These are phyloP conservation scores for Aureoboletus auriporus DNA, from an alignment of 768 basidiomycete species.

Conservation along the genomic window DNA sequence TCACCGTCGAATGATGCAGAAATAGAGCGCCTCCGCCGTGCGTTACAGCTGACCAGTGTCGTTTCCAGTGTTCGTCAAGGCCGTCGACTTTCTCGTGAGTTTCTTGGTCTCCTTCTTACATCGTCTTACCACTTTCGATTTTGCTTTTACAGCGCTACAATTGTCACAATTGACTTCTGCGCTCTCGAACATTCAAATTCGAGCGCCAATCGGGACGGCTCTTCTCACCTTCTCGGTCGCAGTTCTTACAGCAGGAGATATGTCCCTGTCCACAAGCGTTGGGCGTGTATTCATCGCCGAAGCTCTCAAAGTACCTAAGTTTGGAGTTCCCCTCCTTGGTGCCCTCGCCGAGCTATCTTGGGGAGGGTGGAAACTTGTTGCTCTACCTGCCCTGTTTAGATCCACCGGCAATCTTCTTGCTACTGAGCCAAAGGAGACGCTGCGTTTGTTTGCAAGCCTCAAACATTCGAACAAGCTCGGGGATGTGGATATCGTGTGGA, in stretches of 20 bases:
- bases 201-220: constrained; percentile 24
- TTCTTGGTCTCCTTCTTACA: neutral
- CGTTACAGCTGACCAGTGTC: constrained; percentile 54
- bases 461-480: constrained; percentile 45
- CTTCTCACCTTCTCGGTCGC: constrained; percentile 33
- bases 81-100: constrained; percentile 59
- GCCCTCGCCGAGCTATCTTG: constrained; percentile 62
- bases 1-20: constrained; percentile 4
- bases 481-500: constrained; percentile 60
- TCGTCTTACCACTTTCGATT: constrained; percentile 1
- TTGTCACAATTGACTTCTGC: constrained; percentile 32
- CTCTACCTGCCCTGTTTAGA: constrained; percentile 55
- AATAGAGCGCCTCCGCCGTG: constrained; percentile 43
- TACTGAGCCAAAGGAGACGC: constrained; percentile 35
- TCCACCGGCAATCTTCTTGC: constrained; percentile 45
- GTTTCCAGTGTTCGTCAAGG: constrained; percentile 66
- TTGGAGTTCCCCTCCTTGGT: constrained; percentile 55
- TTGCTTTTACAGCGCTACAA: constrained; percentile 31
- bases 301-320: constrained; percentile 27
- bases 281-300: constrained; percentile 46
- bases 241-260: constrained; percentile 40
- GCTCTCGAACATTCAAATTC: constrained; percentile 26
- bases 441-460: constrained; percentile 51
- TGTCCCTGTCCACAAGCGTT: constrained; percentile 29
- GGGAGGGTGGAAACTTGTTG: constrained; percentile 76